Conservation (phyloP, 495 filamentous ascomycete species). For the Hyaloscypha bicolor region DNA sequence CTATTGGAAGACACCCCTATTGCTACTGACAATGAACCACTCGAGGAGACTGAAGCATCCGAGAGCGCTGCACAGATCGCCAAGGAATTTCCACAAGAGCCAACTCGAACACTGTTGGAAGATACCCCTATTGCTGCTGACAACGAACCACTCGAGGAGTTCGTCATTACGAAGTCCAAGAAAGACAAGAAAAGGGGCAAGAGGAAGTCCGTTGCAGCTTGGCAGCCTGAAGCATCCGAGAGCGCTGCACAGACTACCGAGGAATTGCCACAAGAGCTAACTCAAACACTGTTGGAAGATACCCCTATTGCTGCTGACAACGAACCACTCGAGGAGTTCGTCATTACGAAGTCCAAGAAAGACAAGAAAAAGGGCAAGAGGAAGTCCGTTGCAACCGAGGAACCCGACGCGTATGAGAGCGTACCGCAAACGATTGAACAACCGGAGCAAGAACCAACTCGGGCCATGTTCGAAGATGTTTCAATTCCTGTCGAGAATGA, state of each 20-base stretch:
- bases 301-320: background rate
- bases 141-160: background rate
- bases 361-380: conserved; percentile 15
- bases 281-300: background rate
- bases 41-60: background rate
- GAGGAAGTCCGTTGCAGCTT: background rate
- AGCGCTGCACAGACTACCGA: no score
- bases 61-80: background rate
- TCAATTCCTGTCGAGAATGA: background rate
- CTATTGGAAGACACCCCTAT: background rate
- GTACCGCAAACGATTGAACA: background rate
- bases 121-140: background rate
- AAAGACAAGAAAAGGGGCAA: conserved; percentile 28
- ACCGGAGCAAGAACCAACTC: background rate
- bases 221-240: background rate
- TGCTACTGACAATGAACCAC: background rate
- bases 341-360: conserved; percentile 33
- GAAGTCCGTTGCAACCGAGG: background rate
- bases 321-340: background rate
- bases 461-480: background rate
- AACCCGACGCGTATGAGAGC: background rate
- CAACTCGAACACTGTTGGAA: background rate
- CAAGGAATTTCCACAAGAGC: background rate
- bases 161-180: conserved; percentile 27
- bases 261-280: no score